phyloP scores from a whole-genome alignment of 768 basidiomycete genomes.

The Rickenella mellea region DNA sequence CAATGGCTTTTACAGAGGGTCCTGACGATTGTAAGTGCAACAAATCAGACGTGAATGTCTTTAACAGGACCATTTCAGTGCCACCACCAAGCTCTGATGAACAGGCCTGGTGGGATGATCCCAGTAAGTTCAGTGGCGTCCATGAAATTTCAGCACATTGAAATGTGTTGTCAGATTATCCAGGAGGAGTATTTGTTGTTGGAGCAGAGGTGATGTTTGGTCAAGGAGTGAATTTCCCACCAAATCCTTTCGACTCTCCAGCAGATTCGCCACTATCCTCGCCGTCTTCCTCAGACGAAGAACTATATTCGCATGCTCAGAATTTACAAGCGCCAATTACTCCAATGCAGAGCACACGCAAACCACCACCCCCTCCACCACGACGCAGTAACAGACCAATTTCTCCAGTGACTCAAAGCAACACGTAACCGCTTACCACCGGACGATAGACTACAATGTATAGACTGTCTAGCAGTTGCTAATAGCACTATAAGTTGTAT shows the following conservation, averaged over 20 bases:
- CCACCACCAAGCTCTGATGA: slow-evolving; percentile 82
- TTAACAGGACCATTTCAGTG: slow-evolving; percentile 32
- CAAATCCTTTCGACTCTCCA: slow-evolving; percentile 72
- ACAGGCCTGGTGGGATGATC: slow-evolving; percentile 68
- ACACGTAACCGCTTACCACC: background rate
- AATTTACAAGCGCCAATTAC: slow-evolving; percentile 61
- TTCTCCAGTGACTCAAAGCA: background rate
- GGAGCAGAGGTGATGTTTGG: background rate
- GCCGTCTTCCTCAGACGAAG: slow-evolving; percentile 79
- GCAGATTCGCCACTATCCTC: slow-evolving; percentile 58
- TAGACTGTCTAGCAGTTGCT: no score
- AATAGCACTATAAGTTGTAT: slow-evolving; percentile 6
- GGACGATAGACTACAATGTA: no score
- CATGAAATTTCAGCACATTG: slow-evolving; percentile 1
- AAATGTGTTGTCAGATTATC: slow-evolving; percentile 34
- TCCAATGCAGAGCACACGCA: slow-evolving; percentile 27
- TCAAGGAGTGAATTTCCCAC: slow-evolving; percentile 7
- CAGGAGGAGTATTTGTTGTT: slow-evolving; percentile 43
- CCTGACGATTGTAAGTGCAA: slow-evolving; percentile 31
- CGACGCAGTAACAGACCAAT: slow-evolving; percentile 21
- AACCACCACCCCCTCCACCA: slow-evolving; percentile 37
- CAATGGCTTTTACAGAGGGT: slow-evolving; percentile 39
- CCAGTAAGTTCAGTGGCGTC: slow-evolving; percentile 34
- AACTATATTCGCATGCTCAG: slow-evolving; percentile 67
- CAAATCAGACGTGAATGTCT: background rate